These are phyloP conservation scores for Stereocaulon alpinum DNA, from an alignment of 495 filamentous ascomycete species.

Conservation along the genomic window DNA sequence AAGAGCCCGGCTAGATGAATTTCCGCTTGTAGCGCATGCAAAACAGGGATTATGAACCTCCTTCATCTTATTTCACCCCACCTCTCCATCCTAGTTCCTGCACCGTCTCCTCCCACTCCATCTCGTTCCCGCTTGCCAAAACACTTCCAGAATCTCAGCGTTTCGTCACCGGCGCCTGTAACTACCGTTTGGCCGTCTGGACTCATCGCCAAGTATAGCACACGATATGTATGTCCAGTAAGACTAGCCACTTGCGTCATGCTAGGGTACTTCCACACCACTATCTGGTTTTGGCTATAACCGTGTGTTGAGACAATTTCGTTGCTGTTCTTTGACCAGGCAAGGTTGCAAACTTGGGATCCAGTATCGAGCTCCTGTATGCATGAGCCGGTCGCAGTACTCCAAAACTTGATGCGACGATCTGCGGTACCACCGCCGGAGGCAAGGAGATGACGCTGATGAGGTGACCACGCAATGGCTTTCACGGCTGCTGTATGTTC, in stretches of 20 bases:
- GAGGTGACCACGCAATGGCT: conserved; percentile 97
- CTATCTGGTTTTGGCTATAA: conserved; percentile 96
- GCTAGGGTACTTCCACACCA: conserved; percentile 96
- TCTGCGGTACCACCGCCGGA: conserved; percentile 94
- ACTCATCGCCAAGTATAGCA: conserved; percentile 94
- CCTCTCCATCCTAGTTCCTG: conserved; percentile 49
- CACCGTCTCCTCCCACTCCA: conserved; percentile 36
- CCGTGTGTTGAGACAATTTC: conserved; percentile 96
- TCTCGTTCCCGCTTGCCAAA: conserved; percentile 59
- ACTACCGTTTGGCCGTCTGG: conserved; percentile 90
- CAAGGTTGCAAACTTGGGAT: conserved; percentile 92
- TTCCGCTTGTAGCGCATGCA: too few species aligned
- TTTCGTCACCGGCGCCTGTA: conserved; percentile 94
- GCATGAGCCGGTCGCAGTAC: conserved; percentile 67
- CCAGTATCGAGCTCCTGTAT: conserved; percentile 88
- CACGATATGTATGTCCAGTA: conserved; percentile 92
- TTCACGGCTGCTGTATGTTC: conserved; percentile 95
- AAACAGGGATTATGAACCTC: background rate
- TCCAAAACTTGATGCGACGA: conserved; percentile 94
- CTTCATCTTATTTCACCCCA: conserved; percentile 61
- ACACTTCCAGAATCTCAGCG: conserved; percentile 91
- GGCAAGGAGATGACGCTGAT: conserved; percentile 87
- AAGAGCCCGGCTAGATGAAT: conserved; percentile 5
- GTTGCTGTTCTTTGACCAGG: conserved; percentile 91
- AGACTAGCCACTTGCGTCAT: conserved; percentile 94